Evolutionary conservation across 108 stramenopile species (phyloP).

Genomic region (Nitzschia sp.): DNA sequence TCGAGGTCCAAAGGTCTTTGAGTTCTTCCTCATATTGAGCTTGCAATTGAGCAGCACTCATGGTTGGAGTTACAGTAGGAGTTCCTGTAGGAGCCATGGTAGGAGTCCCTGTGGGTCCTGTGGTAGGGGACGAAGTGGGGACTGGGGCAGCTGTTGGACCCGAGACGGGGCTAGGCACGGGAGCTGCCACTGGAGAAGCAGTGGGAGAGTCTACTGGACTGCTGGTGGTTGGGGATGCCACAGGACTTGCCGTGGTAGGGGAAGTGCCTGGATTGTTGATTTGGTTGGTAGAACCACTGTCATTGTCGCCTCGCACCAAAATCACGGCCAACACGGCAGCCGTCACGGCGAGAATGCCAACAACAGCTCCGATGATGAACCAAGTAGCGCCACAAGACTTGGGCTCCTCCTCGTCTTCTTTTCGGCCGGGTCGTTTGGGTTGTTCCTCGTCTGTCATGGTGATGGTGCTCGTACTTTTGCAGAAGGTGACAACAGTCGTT

Average conservation of each 20-base stretch:
- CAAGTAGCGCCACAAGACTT: no score
- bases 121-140: conserved; percentile 6
- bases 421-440: no score
- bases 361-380: background rate
- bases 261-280: background rate
- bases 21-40: no score
- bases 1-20: no score
- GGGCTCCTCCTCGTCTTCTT: no score
- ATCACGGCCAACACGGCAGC: background rate
- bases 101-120: background rate
- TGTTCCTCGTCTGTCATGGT: no score
- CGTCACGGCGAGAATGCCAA: conserved; percentile 3
- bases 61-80: background rate
- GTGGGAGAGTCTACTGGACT: background rate
- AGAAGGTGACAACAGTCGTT: no score
- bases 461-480: no score
- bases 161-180: background rate
- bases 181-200: background rate
- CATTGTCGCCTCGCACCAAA: background rate
- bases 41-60: no score
- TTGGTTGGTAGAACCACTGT: background rate
- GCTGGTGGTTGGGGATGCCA: no score
- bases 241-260: conserved; percentile 3
- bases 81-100: background rate
- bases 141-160: background rate